Conservation (phyloP, 371 early-diverging fungal species). For the Mortierella sp. region DNA sequence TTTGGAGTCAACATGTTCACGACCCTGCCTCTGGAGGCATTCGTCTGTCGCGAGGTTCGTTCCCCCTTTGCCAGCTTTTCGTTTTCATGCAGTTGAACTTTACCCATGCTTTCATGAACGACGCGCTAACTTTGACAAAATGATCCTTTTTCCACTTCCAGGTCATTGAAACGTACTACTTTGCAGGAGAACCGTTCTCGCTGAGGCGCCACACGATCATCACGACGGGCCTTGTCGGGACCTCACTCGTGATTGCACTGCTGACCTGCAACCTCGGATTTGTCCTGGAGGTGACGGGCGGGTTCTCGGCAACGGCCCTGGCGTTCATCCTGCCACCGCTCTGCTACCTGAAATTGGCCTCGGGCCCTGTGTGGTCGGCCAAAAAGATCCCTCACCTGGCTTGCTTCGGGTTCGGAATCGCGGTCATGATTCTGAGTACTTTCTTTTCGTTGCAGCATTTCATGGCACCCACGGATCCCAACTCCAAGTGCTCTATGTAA, state of each 20-base stretch:
- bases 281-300: constrained; percentile 84
- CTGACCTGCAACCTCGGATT: constrained; percentile 80
- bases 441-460: constrained; percentile 56
- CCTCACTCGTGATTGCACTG: constrained; percentile 71
- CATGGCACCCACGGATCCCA: constrained; percentile 33
- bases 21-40: constrained; percentile 81
- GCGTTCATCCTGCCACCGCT: constrained; percentile 84
- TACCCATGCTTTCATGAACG: background rate
- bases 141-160: constrained; percentile 24
- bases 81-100: no score
- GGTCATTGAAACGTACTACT: constrained; percentile 75
- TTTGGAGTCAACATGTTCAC: constrained; percentile 90
- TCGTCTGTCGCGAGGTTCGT: constrained; percentile 79
- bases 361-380: constrained; percentile 63
- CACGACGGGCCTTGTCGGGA: constrained; percentile 72
- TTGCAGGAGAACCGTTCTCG: constrained; percentile 64
- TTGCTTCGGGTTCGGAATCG: constrained; percentile 73
- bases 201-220: constrained; percentile 68
- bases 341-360: constrained; percentile 74
- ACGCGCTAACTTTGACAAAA: background rate
- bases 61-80: background rate
- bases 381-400: constrained; percentile 74
- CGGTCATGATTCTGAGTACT: constrained; percentile 79
- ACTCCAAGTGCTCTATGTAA: constrained; percentile 31
- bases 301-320: constrained; percentile 82